These are phyloP conservation scores for Ceratocystis smalleyi DNA, from an alignment of 2,329 filamentous ascomycete species.

Conservation along the genomic window DNA sequence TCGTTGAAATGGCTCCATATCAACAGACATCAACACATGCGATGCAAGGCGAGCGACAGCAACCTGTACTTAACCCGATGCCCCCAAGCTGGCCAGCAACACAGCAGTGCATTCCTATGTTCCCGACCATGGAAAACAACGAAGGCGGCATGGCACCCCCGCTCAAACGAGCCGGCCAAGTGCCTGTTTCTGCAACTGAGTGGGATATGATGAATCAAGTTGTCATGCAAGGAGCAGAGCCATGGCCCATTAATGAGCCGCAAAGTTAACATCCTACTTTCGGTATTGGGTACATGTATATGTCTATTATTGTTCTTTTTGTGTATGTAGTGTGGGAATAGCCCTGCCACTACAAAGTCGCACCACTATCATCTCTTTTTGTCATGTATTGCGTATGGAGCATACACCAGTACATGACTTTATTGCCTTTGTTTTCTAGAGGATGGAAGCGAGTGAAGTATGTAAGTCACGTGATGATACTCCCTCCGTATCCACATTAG, in stretches of 20 bases:
- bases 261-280: not conserved
- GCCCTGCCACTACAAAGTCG: too few relatives aligned
- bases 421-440: too few relatives aligned
- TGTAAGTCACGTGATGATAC: too few relatives aligned
- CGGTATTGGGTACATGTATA: not conserved
- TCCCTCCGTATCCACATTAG: too few relatives aligned
- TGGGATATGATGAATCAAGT: conserved; percentile 3
- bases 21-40: not conserved
- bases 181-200: not conserved
- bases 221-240: not conserved
- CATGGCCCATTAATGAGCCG: not conserved
- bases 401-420: too few relatives aligned
- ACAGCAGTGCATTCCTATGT: conserved; percentile 4
- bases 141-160: not conserved
- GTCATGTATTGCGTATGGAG: too few relatives aligned
- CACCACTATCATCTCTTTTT: too few relatives aligned
- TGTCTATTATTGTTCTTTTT: not conserved
- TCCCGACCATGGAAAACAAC: not conserved
- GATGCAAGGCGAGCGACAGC: not conserved
- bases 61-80: not conserved
- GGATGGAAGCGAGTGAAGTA: too few relatives aligned
- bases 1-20: conserved; percentile 1
- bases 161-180: not conserved
- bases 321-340: too few relatives aligned
- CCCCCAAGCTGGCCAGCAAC: not conserved